Evolutionary conservation across 805 yeast species (phyloP).

Genomic region (Candida hispaniensis): DNA sequence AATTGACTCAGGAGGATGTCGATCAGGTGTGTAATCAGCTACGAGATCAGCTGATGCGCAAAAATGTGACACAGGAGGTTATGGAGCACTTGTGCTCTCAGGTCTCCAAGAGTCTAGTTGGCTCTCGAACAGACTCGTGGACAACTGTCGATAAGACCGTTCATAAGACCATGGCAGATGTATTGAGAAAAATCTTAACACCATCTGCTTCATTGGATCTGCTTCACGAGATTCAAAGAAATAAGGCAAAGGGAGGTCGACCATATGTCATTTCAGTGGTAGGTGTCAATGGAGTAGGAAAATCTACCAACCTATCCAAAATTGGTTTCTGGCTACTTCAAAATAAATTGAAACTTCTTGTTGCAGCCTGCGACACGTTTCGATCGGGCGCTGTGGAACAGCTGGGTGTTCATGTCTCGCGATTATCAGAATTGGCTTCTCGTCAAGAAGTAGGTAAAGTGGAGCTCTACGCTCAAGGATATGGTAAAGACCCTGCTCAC

Average conservation of each 20-base stretch:
- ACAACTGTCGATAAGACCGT: slow-evolving; percentile 66
- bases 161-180: slow-evolving; percentile 47
- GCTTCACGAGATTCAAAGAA: slow-evolving; percentile 62
- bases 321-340: slow-evolving; percentile 92
- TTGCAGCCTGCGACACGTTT: slow-evolving; percentile 96
- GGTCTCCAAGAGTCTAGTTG: slow-evolving; percentile 58
- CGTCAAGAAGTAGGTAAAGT: slow-evolving; percentile 39
- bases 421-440: slow-evolving; percentile 58
- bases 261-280: slow-evolving; percentile 96
- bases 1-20: slow-evolving; percentile 52
- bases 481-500: slow-evolving; percentile 94
- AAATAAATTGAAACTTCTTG: slow-evolving; percentile 72
- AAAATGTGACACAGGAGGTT: slow-evolving; percentile 86
- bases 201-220: slow-evolving; percentile 87
- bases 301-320: slow-evolving; percentile 89
- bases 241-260: slow-evolving; percentile 27
- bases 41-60: slow-evolving; percentile 65
- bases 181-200: slow-evolving; percentile 58
- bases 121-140: slow-evolving; percentile 62
- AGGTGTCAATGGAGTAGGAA: slow-evolving; percentile 97
- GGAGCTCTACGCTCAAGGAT: slow-evolving; percentile 87
- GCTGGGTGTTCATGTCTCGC: slow-evolving; percentile 82
- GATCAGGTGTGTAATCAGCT: slow-evolving; percentile 53
- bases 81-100: slow-evolving; percentile 61
- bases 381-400: slow-evolving; percentile 99